Evolutionary conservation across 257 asterid species (phyloP), one percentile per base, ranked within the genome.

Genomic region (Gentiana dahurica): DNA sequence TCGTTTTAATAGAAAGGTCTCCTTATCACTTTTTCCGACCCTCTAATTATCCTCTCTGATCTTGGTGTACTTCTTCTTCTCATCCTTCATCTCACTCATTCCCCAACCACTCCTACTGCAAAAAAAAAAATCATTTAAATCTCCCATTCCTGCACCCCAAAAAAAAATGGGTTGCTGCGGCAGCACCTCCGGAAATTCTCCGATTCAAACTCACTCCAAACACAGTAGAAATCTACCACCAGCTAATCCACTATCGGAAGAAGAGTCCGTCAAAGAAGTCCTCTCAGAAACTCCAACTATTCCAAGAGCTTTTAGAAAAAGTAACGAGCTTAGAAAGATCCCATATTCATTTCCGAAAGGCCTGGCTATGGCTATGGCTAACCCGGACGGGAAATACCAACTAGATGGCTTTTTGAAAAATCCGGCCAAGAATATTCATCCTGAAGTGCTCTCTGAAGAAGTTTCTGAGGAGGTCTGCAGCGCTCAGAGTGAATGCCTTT

Each of bases 211-310:
- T 39, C 7, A 36, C 53, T 6, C 75, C 43, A 71, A 53, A 35
- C 33, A 34, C 36, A 12, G 51, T 46, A 33, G 60, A 34, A 60
- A 78, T 39, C 24, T 24, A 24, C 24, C 24, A 24, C 24, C 24
- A 24, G 24, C 24, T 24, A 24, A 24, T 24, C 71, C 89, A 0
- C 58, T 73, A 44, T 65, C 41, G 1, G 94, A 81, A 9, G 94
- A 76, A 41, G 95, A 85, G 57, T 71, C 87, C 0, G 88, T 88
- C 13, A 88, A 88, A 43, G 94, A 88, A 58, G 84, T 88, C 9
- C 79, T 88, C 47, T 75, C 94, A 0, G 96, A 85, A 65, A 79
- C 84, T 49, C 84, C 78, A 46, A 33, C 74, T 0, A 3, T 58
- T 4, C 75, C 81, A 36, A 36, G 53, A 45, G 51, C 69, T 63